Evolutionary conservation across 345 rosid genomes (phyloP).

Genomic region (Murraya paniculata): DNA sequence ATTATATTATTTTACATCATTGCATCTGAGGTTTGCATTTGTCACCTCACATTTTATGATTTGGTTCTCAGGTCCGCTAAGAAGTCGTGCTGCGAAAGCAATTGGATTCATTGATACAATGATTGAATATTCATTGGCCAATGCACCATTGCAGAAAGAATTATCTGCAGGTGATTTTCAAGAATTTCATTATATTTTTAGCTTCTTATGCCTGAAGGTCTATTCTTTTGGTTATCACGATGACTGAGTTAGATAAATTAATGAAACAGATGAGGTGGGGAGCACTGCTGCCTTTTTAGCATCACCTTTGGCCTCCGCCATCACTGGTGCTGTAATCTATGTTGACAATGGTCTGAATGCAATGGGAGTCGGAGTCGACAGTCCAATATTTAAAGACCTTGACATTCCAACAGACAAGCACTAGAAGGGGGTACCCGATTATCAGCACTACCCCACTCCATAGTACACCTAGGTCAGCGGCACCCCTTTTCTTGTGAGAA

Average conservation of each 20-base stretch:
- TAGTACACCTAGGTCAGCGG: background rate
- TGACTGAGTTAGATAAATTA: conserved; percentile 6
- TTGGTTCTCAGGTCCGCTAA: conserved; percentile 49
- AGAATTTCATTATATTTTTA: background rate
- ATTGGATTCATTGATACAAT: conserved; percentile 76
- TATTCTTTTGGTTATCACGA: background rate
- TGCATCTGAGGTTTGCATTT: background rate
- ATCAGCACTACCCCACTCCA: background rate
- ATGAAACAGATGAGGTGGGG: conserved; percentile 83
- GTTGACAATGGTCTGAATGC: conserved; percentile 96
- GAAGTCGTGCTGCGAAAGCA: conserved; percentile 81
- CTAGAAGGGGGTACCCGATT: conserved; percentile 17
- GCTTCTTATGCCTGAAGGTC: background rate
- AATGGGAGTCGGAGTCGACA: conserved; percentile 91
- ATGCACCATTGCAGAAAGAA: conserved; percentile 88
- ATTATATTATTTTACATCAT: background rate
- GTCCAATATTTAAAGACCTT: conserved; percentile 80
- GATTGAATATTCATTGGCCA: conserved; percentile 79
- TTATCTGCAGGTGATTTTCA: conserved; percentile 63
- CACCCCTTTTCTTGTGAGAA: background rate
- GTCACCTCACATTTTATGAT: background rate
- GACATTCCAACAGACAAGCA: conserved; percentile 53
- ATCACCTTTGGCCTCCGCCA: conserved; percentile 90
- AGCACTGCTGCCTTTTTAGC: conserved; percentile 90
- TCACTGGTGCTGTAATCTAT: conserved; percentile 79